Percentiles rank a stretch among this genome's conserved stretches.
Conservation (phyloP, 164 flowering plant genomes). For the Magnolia kwangsiensis region DNA sequence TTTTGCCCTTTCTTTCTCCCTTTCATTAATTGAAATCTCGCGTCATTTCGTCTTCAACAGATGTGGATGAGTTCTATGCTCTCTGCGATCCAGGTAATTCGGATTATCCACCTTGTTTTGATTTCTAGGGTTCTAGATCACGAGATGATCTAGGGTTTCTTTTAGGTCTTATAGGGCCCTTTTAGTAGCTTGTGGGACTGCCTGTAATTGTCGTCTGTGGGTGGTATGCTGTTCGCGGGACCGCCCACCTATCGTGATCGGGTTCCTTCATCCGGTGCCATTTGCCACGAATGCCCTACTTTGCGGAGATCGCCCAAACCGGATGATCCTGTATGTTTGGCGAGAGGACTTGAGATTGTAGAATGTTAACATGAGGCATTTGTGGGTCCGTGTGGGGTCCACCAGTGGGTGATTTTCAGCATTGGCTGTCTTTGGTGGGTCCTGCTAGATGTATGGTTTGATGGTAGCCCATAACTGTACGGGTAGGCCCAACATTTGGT, state of each 20-base stretch:
- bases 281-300: neutral
- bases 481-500: no score
- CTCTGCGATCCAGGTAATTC: slow-evolving; percentile 85
- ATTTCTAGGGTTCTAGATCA: neutral
- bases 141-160: neutral
- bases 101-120: neutral
- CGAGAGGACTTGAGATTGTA: neutral
- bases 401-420: no score
- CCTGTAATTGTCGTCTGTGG: neutral
- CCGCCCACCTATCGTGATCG: no score
- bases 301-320: neutral
- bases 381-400: no score
- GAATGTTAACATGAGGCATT: neutral
- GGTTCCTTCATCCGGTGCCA: no score
- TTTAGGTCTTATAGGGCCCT: neutral
- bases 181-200: neutral
- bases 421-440: no score
- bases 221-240: no score
- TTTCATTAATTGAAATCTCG: neutral
- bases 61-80: slow-evolving; percentile 84
- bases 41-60: slow-evolving; percentile 34
- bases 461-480: no score
- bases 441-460: no score
- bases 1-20: neutral
- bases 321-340: no score